phyloP scores from a whole-genome alignment of 139 green algal genomes.

The Ulvella scutata region DNA sequence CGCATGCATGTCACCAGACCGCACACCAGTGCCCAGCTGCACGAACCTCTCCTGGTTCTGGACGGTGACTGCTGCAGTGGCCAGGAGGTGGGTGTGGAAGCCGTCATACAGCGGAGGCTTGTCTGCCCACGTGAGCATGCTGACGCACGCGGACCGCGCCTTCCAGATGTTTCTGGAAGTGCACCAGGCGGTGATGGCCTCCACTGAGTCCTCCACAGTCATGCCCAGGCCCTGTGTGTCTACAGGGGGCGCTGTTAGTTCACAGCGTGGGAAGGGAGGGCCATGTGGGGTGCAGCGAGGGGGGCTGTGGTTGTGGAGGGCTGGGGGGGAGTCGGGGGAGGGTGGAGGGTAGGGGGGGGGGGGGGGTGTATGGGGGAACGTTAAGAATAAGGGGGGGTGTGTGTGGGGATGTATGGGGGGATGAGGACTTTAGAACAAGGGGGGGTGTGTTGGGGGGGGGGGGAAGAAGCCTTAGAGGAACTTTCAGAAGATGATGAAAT shows the following conservation, averaged over 20 bases:
- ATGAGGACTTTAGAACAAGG: no score
- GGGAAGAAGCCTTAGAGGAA: no score
- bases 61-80: constrained; percentile 4
- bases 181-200: background rate
- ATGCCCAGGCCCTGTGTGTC: background rate
- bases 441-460: no score
- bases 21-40: background rate
- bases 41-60: constrained; percentile 5
- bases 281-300: background rate
- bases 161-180: background rate
- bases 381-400: no score
- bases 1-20: background rate
- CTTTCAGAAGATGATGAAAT: no score
- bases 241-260: background rate
- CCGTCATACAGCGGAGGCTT: constrained; percentile 3
- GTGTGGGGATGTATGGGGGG: no score
- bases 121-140: background rate
- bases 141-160: background rate
- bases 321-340: no score
- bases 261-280: background rate
- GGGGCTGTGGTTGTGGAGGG: background rate
- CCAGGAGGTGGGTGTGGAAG: background rate
- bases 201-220: background rate
- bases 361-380: no score
- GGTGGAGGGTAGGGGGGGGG: no score